Base-by-base conservation (phyloP, 1,284 basidiomycete genomes). In the Irpex rosettiformis region DNA sequence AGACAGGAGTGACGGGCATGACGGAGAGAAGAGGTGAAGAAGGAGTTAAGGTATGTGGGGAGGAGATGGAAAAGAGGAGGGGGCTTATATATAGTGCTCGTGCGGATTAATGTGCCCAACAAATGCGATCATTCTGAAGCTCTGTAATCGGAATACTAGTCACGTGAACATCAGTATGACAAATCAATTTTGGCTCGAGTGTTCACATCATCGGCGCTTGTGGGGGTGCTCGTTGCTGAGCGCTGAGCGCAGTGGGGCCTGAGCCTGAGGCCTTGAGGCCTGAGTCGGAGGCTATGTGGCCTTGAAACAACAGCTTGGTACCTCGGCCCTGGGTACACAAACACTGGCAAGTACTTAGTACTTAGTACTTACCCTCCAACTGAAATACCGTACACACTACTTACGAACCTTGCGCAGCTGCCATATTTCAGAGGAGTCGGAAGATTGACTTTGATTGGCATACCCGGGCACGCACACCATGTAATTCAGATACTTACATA, bases 1-100 rank as follows among this genome's bases (percentile, higher is more conserved):
- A 56, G 45, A 63, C 42, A 30, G 59, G 53, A 47, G 28, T 59
- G 52, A 61, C 59, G 47, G 62, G 25, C 62, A 63, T 63, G 57
- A 37, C 55, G 29, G 30, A 8, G 21, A 25, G 58, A 22, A 10
- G 30, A 45, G 53, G 27, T 25, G 53, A n/a, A 29, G 45, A 25
- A 29, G 58, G 7, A 28, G 42, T 29, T 28, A 27, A 27, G 24
- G 22, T 45, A 18, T 45, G 43, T 24, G 48, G 25, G 48, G 25
- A 27, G 48, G 18, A 24, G 10, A 10, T 25, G 16, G 16, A 28
- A 28, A 10, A 28, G 27, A 25, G 22, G 10, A 7, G 24, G 21
- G 8, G 22, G 48, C 25, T 51, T 51, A 51, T 51, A n/a, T n/a
- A 51, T 51, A 51, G 5, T 51, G 22, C 25, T 16, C 22, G 48